Evolutionary conservation across 2,329 filamentous ascomycete species (phyloP).

Genomic region (Stagonosporopsis chrysanthemi): DNA sequence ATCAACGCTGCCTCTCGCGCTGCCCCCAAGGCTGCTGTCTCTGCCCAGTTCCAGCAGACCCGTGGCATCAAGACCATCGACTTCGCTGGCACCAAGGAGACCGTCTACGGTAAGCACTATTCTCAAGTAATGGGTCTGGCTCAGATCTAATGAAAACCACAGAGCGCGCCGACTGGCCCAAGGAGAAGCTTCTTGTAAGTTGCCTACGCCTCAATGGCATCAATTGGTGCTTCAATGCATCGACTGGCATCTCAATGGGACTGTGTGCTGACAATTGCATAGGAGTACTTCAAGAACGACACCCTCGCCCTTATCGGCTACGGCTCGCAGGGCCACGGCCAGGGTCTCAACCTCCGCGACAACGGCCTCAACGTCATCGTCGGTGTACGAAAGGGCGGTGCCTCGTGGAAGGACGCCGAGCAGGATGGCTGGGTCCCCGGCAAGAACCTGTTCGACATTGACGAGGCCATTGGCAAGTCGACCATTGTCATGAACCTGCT

Average conservation of each 20-base stretch:
- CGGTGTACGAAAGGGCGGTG: slow-evolving; percentile 96
- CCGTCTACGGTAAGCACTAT: slow-evolving; percentile 78
- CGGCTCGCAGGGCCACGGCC: slow-evolving; percentile 96
- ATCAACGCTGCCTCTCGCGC: slow-evolving; percentile 59
- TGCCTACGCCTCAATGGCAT: slow-evolving; percentile 27
- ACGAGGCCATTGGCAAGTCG: slow-evolving; percentile 91
- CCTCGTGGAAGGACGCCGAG: slow-evolving; percentile 97
- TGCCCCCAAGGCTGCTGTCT: slow-evolving; percentile 55
- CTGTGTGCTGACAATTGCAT: slow-evolving; percentile 35
- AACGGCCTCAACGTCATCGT: slow-evolving; percentile 99
- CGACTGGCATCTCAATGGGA: slow-evolving; percentile 11
- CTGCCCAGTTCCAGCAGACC: slow-evolving; percentile 67
- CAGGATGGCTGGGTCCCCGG: slow-evolving; percentile 98
- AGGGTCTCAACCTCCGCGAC: slow-evolving; percentile 99
- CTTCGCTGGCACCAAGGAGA: slow-evolving; percentile 95
- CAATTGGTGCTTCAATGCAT: background rate
- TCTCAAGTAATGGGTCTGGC: slow-evolving; percentile 22
- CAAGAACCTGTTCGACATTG: slow-evolving; percentile 98
- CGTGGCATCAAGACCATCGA: slow-evolving; percentile 98
- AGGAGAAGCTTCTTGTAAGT: slow-evolving; percentile 94
- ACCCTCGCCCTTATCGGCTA: slow-evolving; percentile 99
- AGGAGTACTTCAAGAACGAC: slow-evolving; percentile 99
- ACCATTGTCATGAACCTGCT: slow-evolving; percentile 99
- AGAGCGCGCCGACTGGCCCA: slow-evolving; percentile 99
- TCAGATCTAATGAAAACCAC: slow-evolving; percentile 34